Evolutionary conservation across 805 yeast species (phyloP).

Genomic region (Ogataea naganishii): DNA sequence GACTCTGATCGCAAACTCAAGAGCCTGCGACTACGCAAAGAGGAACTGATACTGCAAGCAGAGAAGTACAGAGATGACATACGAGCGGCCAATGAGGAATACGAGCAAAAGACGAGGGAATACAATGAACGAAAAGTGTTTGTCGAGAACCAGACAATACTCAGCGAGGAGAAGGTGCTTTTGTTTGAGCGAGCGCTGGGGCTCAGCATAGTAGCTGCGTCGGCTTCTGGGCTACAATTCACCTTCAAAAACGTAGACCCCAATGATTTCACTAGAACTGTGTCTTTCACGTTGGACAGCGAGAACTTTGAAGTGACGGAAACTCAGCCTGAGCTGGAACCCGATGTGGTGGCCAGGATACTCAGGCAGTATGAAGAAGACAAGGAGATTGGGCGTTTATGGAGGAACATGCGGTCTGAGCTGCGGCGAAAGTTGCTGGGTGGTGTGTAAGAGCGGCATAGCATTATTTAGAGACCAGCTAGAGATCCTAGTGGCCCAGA

Average conservation of each 20-base stretch:
- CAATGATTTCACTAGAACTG: conserved; percentile 32
- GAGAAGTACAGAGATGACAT: conserved; percentile 19
- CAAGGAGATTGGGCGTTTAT: conserved; percentile 24
- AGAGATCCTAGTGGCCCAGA: too few relatives aligned
- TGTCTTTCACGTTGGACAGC: conserved; percentile 34
- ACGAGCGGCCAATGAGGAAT: conserved; percentile 16
- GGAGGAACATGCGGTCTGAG: conserved; percentile 24
- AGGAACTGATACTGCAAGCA: conserved; percentile 21
- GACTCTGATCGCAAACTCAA: conserved; percentile 30
- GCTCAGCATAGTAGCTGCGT: conserved; percentile 32
- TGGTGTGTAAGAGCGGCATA: too few relatives aligned
- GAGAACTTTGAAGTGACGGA: conserved; percentile 24
- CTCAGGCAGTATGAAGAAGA: conserved; percentile 15
- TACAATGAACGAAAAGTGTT: conserved; percentile 20
- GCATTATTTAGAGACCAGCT: too few relatives aligned
- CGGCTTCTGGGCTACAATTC: conserved; percentile 27
- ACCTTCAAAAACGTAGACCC: conserved; percentile 39
- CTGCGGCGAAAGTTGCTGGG: conserved; percentile 8
- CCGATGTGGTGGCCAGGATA: conserved; percentile 9
- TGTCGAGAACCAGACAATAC: conserved; percentile 26
- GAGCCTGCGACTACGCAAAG: conserved; percentile 28
- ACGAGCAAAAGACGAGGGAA: conserved; percentile 13
- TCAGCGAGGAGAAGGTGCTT: conserved; percentile 31
- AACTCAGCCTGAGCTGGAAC: conserved; percentile 26
- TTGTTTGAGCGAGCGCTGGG: conserved; percentile 41